These are phyloP conservation scores for Fennellomyces sp. DNA, from an alignment of 371 early-diverging fungal genomes.

Conservation along the genomic window DNA sequence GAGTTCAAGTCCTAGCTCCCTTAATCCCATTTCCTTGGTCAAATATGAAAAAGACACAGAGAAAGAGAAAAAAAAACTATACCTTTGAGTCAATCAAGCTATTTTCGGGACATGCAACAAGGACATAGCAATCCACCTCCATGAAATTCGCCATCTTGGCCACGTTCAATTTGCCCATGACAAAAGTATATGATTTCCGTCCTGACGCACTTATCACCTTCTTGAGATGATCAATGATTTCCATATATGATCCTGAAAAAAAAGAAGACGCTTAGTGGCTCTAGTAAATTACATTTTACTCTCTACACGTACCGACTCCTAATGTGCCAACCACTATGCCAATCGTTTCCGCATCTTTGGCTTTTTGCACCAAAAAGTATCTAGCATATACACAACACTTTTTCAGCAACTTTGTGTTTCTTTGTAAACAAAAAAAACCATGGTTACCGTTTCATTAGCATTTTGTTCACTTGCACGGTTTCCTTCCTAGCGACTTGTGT, in stretches of 20 bases:
- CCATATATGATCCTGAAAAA: slow-evolving; percentile 76
- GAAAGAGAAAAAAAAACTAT: slow-evolving; percentile 5
- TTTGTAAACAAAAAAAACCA: not conserved
- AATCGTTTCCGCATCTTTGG: slow-evolving; percentile 90
- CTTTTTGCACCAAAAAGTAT: slow-evolving; percentile 85
- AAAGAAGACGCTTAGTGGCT: not conserved
- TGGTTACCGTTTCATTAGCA: slow-evolving; percentile 73
- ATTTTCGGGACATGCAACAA: slow-evolving; percentile 95
- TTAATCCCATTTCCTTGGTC: slow-evolving; percentile 1
- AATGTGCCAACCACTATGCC: slow-evolving; percentile 97
- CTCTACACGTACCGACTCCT: slow-evolving; percentile 75
- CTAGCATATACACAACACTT: slow-evolving; percentile 21
- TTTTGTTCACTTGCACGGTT: slow-evolving; percentile 63
- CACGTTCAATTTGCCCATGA: slow-evolving; percentile 93
- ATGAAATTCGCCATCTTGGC: slow-evolving; percentile 96
- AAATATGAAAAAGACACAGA: not conserved
- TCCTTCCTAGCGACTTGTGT: slow-evolving; percentile 61
- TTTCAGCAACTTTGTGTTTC: not conserved
- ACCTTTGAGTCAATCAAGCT: slow-evolving; percentile 87
- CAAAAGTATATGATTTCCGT: slow-evolving; percentile 88
- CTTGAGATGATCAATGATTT: slow-evolving; percentile 81
- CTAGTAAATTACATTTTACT: not conserved
- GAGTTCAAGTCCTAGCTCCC: no score
- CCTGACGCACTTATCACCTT: slow-evolving; percentile 71
- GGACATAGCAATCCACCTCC: slow-evolving; percentile 91